phyloP scores from a whole-genome alignment of 2,329 filamentous ascomycete genomes.

The Fusarium oligoseptatum region DNA sequence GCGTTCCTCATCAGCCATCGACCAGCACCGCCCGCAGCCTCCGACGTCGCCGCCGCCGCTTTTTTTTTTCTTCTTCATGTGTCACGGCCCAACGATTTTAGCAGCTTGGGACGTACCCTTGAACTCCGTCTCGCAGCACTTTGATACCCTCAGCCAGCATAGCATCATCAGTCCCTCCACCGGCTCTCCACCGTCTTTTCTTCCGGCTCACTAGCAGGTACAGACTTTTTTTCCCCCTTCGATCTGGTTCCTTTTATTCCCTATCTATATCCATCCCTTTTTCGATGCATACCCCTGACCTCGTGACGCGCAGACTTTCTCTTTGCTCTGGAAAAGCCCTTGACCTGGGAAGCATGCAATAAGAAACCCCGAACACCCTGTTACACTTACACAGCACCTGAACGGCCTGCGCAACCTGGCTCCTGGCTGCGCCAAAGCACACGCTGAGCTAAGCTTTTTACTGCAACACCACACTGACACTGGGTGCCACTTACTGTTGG shows the following conservation, averaged over 20 bases:
- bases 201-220: constrained; percentile 40
- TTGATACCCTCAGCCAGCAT: constrained; percentile 40
- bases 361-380: constrained; percentile 27
- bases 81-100: constrained; percentile 32
- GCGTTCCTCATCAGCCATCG: constrained; percentile 22
- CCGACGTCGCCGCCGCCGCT: constrained; percentile 30
- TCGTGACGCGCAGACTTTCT: constrained; percentile 43
- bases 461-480: constrained; percentile 24
- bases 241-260: constrained; percentile 24
- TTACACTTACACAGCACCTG: constrained; percentile 47
- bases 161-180: constrained; percentile 40
- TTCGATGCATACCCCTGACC: constrained; percentile 29
- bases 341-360: constrained; percentile 29
- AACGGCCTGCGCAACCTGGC: constrained; percentile 31
- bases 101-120: constrained; percentile 27
- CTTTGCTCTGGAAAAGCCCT: constrained; percentile 18
- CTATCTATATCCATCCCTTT: constrained; percentile 29
- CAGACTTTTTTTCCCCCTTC: constrained; percentile 26
- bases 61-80: constrained; percentile 31
- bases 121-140: constrained; percentile 27
- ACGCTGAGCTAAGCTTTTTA: constrained; percentile 41
- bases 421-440: constrained; percentile 23
- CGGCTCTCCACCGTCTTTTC: constrained; percentile 46
- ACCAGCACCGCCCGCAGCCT: constrained; percentile 20
- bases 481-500: constrained; percentile 27